Evolutionary conservation across 768 basidiomycete species (phyloP), one percentile per base, ranked within the genome.

Genomic region (Rhizopogon rudus): DNA sequence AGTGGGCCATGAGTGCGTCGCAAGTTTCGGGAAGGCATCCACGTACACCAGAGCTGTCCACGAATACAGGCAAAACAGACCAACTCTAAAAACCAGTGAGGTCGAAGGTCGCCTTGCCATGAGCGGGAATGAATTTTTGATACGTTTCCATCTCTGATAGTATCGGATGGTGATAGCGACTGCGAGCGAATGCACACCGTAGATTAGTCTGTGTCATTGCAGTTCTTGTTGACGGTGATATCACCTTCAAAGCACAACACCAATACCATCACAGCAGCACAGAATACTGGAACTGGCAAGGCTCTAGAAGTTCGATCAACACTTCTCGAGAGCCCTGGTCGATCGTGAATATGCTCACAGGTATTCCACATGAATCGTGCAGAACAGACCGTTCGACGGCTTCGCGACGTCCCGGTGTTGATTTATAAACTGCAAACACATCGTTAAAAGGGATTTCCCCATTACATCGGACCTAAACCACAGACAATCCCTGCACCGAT

Each of bases 371-470:
- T 62, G 58, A n/a, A 74, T 61, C 14, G 73, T 71, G 60, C 83
- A 84, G 66, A 82, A 83, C 43, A 84, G 59, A 33, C 78, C 77
- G 62, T 81, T 82, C 44, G 66, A 62, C 16, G 56, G 52, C 54
- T 3, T 37, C 40, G 67, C 60, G 1, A 56, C 48, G 35, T 53
- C 54, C 37, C 62, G 54, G 17, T 52, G 56, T 59, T 52, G 62
- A 12, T 44, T 51, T 31, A 61, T 54, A 28, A 62, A 48, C 67
- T 68, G 25, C 42, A 51, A 48, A 40, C 16, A 13, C 37, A 60
- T 56, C 59, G 44, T 54, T 9, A 44, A 28, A 28, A 44, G 3
- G 22, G 4, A 8, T 28, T 9, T 28, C 8, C 16, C 25, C 58
- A 58, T 52, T 54, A 57, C 61, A 9, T 37, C 13, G 35, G 37